Evolutionary conservation across 2,329 filamentous ascomycete genomes (phyloP).

Genomic region (Fusarium multiceps): DNA sequence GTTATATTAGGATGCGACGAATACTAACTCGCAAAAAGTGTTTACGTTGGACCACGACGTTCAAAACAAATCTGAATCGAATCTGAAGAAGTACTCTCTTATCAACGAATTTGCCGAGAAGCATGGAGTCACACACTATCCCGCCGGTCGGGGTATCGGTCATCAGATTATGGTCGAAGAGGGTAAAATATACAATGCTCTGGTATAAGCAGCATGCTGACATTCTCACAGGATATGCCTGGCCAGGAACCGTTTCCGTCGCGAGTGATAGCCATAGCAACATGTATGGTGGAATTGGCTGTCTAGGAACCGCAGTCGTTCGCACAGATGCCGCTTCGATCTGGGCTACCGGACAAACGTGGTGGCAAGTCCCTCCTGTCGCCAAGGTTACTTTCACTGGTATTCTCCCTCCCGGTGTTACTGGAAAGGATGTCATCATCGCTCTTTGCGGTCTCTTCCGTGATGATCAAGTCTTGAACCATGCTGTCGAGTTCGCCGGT

Average conservation of each 20-base stretch:
- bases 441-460: constrained; percentile 89
- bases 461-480: constrained; percentile 89
- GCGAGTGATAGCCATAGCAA: constrained; percentile 78
- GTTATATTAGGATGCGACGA: constrained; percentile 49
- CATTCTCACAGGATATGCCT: constrained; percentile 66
- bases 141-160: constrained; percentile 82
- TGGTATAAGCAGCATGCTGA: not conserved
- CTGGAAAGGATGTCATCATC: constrained; percentile 94
- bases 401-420: constrained; percentile 79
- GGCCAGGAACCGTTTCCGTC: constrained; percentile 86
- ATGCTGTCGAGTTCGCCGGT: constrained; percentile 91
- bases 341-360: constrained; percentile 84
- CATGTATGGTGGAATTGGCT: constrained; percentile 75
- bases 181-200: constrained; percentile 2
- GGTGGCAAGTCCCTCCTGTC: constrained; percentile 90
- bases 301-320: constrained; percentile 71
- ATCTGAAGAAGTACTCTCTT: constrained; percentile 83
- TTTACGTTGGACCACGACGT: constrained; percentile 91
- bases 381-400: constrained; percentile 84
- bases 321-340: constrained; percentile 88
- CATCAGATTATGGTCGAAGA: constrained; percentile 91
- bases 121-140: constrained; percentile 82
- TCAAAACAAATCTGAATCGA: constrained; percentile 81
- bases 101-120: constrained; percentile 85
- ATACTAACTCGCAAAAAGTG: constrained; percentile 55